A percentile compares a stretch with the other conserved stretches of the same genome.
phyloP scores from a whole-genome alignment of 2,329 filamentous ascomycete species.

The Sporothrix dimorphospora region DNA sequence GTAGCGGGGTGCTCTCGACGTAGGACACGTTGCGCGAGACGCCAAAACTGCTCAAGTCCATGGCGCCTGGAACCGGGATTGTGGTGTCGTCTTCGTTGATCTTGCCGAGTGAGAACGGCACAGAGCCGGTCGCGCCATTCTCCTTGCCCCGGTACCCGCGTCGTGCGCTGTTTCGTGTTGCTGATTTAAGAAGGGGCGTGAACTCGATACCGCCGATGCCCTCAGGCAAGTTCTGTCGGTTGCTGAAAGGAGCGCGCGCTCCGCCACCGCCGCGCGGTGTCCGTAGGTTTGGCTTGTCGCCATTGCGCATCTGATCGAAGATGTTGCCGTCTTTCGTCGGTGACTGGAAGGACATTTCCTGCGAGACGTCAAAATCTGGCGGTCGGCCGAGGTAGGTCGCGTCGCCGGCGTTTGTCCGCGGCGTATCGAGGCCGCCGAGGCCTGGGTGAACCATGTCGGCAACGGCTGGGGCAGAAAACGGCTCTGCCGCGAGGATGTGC shows the following conservation, averaged over 20 bases:
- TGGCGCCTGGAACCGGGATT: slow-evolving; percentile 57
- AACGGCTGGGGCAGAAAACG: slow-evolving; percentile 21
- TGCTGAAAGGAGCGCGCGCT: slow-evolving; percentile 66
- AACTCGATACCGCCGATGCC: slow-evolving; percentile 76
- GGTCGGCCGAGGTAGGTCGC: slow-evolving; percentile 74
- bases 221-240: slow-evolving; percentile 71
- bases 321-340: slow-evolving; percentile 78
- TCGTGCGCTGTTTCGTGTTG: slow-evolving; percentile 71
- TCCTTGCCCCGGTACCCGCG: slow-evolving; percentile 60
- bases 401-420: slow-evolving; percentile 82
- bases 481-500: neutral
- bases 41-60: slow-evolving; percentile 73
- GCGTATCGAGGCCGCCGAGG: slow-evolving; percentile 74
- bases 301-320: slow-evolving; percentile 73
- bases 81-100: slow-evolving; percentile 74
- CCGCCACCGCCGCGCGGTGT: slow-evolving; percentile 67
- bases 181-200: slow-evolving; percentile 86
- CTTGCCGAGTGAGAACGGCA: slow-evolving; percentile 70
- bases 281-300: slow-evolving; percentile 61
- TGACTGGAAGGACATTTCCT: slow-evolving; percentile 84
- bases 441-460: slow-evolving; percentile 66
- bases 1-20: slow-evolving; percentile 72
- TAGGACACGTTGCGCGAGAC: slow-evolving; percentile 67
- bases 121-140: slow-evolving; percentile 57
- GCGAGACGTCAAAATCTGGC: slow-evolving; percentile 79